Evolutionary conservation across 495 filamentous ascomycete genomes (phyloP).

Genomic region (Lophiotrema nucula): DNA sequence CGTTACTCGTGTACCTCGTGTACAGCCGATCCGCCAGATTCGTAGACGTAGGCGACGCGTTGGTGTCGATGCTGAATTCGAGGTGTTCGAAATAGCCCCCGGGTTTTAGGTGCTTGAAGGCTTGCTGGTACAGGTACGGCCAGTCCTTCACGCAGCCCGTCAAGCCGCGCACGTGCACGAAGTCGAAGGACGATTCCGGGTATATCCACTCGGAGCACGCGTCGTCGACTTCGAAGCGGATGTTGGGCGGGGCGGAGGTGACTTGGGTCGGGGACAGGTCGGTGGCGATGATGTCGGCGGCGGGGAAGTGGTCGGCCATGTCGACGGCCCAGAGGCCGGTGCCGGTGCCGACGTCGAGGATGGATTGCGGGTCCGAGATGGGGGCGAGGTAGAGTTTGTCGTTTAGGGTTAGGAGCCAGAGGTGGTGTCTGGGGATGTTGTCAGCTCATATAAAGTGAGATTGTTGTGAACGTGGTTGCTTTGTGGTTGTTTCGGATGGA

Average conservation of each 20-base stretch:
- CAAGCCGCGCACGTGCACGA: conserved; percentile 34
- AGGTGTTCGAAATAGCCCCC: conserved; percentile 30
- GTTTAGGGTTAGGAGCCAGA: conserved; percentile 34
- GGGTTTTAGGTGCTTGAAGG: conserved; percentile 30
- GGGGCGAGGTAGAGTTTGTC: conserved; percentile 38
- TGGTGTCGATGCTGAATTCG: conserved; percentile 25
- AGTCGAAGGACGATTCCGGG: conserved; percentile 29
- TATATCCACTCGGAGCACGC: conserved; percentile 30
- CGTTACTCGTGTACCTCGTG: conserved; percentile 1
- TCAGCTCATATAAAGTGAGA: neutral
- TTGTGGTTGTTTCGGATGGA: too few relatives aligned
- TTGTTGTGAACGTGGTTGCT: too few relatives aligned
- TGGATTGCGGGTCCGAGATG: conserved; percentile 33
- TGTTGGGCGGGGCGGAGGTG: conserved; percentile 31
- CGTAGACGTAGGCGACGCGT: conserved; percentile 5
- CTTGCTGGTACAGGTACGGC: conserved; percentile 23
- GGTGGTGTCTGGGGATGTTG: conserved; percentile 38
- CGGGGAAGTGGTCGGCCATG: conserved; percentile 30
- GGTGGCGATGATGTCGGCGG: conserved; percentile 28
- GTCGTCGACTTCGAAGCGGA: conserved; percentile 39
- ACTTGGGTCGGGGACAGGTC: conserved; percentile 32
- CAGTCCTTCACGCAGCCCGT: conserved; percentile 30
- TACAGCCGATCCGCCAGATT: conserved; percentile 19
- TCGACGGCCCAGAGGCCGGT: conserved; percentile 42
- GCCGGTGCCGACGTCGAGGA: conserved; percentile 41